Percentiles rank a stretch among this genome's conserved stretches.
Evolutionary conservation across 331 rosid species (phyloP).

Genomic region (Telfairia occidentalis): DNA sequence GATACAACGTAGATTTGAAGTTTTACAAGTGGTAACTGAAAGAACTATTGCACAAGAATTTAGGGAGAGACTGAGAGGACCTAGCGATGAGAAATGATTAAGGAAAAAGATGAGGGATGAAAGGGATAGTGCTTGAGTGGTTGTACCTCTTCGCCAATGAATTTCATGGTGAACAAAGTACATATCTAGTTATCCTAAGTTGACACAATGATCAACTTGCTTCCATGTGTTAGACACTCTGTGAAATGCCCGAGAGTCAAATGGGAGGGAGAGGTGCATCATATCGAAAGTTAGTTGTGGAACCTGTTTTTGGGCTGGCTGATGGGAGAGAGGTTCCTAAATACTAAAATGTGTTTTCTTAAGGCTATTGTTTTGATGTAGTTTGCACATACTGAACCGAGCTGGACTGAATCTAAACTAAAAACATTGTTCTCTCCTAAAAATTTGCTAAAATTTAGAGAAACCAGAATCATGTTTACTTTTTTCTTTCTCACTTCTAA

Average conservation of each 20-base stretch:
- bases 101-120: not conserved
- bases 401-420: not conserved
- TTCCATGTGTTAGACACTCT: not conserved
- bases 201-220: not conserved
- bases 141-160: not conserved
- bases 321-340: not conserved
- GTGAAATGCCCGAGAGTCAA: not conserved
- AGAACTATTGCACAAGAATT: not conserved
- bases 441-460: not conserved
- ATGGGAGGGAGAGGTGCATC: not conserved
- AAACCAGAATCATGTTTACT: not conserved
- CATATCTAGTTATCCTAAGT: not conserved
- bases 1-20: not conserved
- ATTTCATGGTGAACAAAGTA: not conserved
- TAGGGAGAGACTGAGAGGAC: not conserved
- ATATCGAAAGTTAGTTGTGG: not conserved
- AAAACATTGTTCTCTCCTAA: not conserved
- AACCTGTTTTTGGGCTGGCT: not conserved
- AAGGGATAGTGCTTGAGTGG: not conserved
- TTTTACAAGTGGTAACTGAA: not conserved
- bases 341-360: not conserved
- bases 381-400: not conserved
- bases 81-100: not conserved
- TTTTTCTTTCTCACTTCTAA: not conserved
- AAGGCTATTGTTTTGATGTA: not conserved